Evolutionary conservation across 1,284 basidiomycete genomes (phyloP).

Genomic region (Trichosporon ovoides): DNA sequence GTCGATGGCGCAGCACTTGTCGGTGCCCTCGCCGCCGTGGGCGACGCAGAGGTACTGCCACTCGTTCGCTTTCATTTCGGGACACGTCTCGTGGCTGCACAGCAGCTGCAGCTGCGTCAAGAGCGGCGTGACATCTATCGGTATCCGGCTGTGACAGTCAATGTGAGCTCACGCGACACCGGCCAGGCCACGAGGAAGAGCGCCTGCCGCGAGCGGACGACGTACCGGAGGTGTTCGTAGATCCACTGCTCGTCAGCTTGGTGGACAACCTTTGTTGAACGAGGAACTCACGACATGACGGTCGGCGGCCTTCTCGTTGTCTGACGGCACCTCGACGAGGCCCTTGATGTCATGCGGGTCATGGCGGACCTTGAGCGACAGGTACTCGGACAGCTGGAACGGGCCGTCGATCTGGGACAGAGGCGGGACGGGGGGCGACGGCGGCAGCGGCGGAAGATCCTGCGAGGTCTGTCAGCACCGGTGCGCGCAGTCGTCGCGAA

Average conservation of each 20-base stretch:
- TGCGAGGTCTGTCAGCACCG: conserved; percentile 5
- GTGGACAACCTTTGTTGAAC: too few relatives aligned
- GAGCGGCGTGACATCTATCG: conserved; percentile 84
- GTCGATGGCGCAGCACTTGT: conserved; percentile 93
- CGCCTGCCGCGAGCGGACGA: background rate
- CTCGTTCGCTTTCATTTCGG: conserved; percentile 95
- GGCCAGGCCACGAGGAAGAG: background rate
- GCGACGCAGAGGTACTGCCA: conserved; percentile 96
- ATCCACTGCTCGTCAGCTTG: conserved; percentile 77
- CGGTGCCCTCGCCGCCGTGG: conserved; percentile 52
- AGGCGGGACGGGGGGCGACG: conserved; percentile 29
- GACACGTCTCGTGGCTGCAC: conserved; percentile 76
- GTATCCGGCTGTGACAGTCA: conserved; percentile 63
- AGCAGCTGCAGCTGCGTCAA: conserved; percentile 78
- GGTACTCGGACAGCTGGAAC: conserved; percentile 92
- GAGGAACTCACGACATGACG: conserved; percentile 51
- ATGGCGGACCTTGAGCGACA: conserved; percentile 73
- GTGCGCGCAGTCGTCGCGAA: background rate
- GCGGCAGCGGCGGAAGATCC: conserved; percentile 30
- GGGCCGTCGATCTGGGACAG: conserved; percentile 64
- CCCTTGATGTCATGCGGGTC: conserved; percentile 82
- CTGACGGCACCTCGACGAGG: conserved; percentile 66
- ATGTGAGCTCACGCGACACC: background rate
- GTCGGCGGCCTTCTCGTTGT: conserved; percentile 47
- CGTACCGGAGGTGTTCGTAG: conserved; percentile 85